Conservation (phyloP, 257 asterid species). For the Penstemon newberryi region DNA sequence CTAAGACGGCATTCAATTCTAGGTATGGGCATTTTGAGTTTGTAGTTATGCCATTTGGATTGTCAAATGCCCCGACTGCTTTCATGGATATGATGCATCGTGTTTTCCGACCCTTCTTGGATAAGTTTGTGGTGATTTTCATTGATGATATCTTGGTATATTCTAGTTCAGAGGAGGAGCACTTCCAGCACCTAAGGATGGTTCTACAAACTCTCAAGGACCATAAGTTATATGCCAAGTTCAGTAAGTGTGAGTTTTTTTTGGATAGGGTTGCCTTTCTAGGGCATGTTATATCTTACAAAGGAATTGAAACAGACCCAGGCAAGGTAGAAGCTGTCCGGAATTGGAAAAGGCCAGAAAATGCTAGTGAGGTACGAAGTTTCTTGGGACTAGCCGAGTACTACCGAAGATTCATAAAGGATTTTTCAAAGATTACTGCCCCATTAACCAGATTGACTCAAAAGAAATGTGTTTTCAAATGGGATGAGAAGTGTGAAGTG, state of each 20-base stretch:
- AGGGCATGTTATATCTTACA: background rate
- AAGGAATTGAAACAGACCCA: background rate
- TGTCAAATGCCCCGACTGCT: background rate
- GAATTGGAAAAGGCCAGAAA: too few species aligned
- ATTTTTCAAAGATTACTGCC: background rate
- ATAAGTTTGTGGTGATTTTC: background rate
- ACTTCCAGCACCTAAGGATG: background rate
- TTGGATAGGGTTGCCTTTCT: conserved; percentile 4
- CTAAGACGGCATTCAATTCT: too few species aligned
- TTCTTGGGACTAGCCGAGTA: background rate
- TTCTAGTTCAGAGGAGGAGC: background rate
- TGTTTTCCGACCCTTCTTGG: background rate
- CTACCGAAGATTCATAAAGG: too few species aligned
- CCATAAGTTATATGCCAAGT: background rate
- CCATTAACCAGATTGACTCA: background rate
- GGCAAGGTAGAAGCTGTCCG: too few species aligned
- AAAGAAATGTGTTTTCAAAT: background rate
- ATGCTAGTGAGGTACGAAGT: too few species aligned
- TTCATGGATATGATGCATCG: background rate
- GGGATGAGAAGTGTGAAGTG: background rate
- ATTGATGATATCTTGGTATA: background rate
- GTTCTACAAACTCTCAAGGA: background rate
- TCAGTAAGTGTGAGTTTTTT: background rate
- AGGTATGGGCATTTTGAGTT: background rate
- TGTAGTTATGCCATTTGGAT: background rate